Percentiles rank a stretch among this genome's conserved stretches.
These are phyloP conservation scores for Cokeromyces recurvatus DNA, from an alignment of 371 early-diverging fungal genomes.

Conservation along the genomic window DNA sequence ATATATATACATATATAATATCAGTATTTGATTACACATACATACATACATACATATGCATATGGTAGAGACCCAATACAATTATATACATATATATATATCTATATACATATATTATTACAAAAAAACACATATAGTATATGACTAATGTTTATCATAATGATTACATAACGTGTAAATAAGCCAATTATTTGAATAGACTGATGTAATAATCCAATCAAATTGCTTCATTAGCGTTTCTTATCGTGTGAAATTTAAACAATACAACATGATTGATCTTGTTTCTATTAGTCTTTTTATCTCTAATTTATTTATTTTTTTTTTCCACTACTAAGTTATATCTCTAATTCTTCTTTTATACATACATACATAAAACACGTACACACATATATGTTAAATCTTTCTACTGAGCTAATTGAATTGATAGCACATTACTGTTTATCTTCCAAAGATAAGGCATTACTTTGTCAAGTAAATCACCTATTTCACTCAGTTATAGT, in stretches of 20 bases:
- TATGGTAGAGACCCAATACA: too few species aligned
- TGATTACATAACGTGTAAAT: too few species aligned
- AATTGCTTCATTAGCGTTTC: neutral
- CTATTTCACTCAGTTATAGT: constrained; percentile 14
- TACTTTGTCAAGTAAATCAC: constrained; percentile 15
- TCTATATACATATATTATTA: too few species aligned
- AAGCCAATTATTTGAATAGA: too few species aligned
- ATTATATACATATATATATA: too few species aligned
- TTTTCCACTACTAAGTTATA: constrained; percentile 3
- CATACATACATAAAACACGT: too few species aligned
- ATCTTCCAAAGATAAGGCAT: constrained; percentile 15
- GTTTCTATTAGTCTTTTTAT: neutral
- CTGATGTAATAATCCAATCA: constrained; percentile 8
- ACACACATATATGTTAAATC: constrained; percentile 9
- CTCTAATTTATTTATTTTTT: constrained; percentile 4
- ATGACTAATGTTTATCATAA: too few species aligned
- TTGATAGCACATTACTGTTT: constrained; percentile 10
- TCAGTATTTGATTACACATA: too few species aligned
- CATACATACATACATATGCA: too few species aligned
- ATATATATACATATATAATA: too few species aligned
- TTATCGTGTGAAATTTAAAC: constrained; percentile 14
- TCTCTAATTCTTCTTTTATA: too few species aligned
- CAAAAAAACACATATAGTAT: too few species aligned
- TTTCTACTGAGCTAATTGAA: constrained; percentile 30
- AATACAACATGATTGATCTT: neutral